Percentiles rank a stretch among this genome's conserved stretches.
These are phyloP conservation scores for Aspergillus eucalypticola DNA, from an alignment of 2,329 filamentous ascomycete genomes.

Conservation along the genomic window DNA sequence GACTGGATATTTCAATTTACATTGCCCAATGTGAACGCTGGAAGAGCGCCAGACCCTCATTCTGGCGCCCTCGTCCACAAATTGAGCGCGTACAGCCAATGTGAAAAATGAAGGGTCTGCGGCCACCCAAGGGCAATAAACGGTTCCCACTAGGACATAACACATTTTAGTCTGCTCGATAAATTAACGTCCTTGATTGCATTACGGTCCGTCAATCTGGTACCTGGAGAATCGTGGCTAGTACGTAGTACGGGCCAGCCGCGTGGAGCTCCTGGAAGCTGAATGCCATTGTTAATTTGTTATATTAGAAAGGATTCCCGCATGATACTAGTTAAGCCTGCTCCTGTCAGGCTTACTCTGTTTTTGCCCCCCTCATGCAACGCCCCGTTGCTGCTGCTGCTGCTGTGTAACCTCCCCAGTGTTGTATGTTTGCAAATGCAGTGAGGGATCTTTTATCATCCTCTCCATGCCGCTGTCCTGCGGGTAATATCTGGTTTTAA, in stretches of 20 bases:
- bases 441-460: not conserved
- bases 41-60: not conserved
- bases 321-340: not conserved
- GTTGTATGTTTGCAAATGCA: not conserved
- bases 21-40: not conserved
- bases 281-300: not conserved
- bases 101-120: not conserved
- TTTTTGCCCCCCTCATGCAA: not conserved
- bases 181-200: not conserved
- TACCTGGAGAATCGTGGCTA: conserved; percentile 5
- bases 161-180: not conserved
- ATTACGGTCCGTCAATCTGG: not conserved
- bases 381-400: not conserved
- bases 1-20: not conserved
- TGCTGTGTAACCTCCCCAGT: not conserved
- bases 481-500: not conserved
- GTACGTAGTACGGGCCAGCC: not conserved
- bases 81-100: not conserved
- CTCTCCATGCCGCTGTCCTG: not conserved
- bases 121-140: not conserved
- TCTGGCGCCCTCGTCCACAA: not conserved
- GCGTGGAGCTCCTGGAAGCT: not conserved
- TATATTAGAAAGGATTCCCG: conserved; percentile 5
- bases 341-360: not conserved
- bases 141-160: not conserved